phyloP scores from a whole-genome alignment of 192 early-diverging fungal genomes.

The Coemansia sp. region DNA sequence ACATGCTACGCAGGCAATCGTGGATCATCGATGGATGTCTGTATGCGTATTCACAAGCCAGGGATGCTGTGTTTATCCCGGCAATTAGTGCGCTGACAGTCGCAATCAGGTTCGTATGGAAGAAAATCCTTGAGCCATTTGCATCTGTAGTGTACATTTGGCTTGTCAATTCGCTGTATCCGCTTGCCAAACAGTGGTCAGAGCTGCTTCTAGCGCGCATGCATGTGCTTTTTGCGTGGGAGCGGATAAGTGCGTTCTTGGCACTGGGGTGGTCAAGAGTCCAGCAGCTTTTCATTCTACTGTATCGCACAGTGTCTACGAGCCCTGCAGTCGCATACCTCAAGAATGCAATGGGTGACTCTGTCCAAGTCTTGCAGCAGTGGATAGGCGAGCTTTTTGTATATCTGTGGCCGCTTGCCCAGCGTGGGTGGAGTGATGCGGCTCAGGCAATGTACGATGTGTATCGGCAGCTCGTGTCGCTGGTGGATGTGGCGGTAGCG shows the following conservation, averaged over 20 bases:
- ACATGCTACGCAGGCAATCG: background rate
- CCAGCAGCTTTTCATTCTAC: background rate
- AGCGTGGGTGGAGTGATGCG: slow-evolving; percentile 18
- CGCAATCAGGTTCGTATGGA: slow-evolving; percentile 5
- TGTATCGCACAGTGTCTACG: background rate
- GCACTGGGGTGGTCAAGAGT: background rate
- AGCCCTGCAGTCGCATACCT: background rate
- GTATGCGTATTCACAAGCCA: slow-evolving; percentile 23
- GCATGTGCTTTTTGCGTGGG: background rate
- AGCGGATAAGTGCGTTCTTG: too few relatives aligned
- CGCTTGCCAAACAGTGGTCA: background rate
- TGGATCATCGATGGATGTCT: slow-evolving; percentile 8
- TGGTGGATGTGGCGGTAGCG: slow-evolving; percentile 20
- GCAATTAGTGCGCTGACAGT: background rate
- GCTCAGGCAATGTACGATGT: slow-evolving; percentile 30
- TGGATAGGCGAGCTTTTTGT: background rate
- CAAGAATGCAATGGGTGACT: background rate
- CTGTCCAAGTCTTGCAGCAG: background rate
- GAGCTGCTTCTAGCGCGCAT: background rate
- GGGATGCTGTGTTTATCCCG: slow-evolving; percentile 11
- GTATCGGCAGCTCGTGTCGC: slow-evolving; percentile 20
- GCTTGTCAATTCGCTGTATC: background rate
- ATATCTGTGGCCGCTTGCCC: slow-evolving; percentile 20
- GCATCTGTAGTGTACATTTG: slow-evolving; percentile 1
- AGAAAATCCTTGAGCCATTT: slow-evolving; percentile 2